phyloP scores from a whole-genome alignment of 192 early-diverging fungal species.

The Mortierella claussenii region DNA sequence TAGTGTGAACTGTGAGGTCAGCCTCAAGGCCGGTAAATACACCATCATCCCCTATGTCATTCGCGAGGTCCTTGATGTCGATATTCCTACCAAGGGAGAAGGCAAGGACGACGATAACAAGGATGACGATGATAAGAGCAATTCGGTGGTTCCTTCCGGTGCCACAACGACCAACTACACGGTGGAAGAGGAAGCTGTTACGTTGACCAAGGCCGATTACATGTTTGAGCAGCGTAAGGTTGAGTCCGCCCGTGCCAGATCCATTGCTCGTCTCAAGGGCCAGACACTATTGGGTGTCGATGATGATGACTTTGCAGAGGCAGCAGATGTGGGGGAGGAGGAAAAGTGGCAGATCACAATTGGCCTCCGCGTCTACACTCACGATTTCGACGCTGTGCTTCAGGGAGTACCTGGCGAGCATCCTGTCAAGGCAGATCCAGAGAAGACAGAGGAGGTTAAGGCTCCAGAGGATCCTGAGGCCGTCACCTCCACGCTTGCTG shows the following conservation, averaged over 20 bases:
- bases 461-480: slow-evolving; percentile 8
- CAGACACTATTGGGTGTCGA: slow-evolving; percentile 12
- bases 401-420: slow-evolving; percentile 7
- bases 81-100: no score
- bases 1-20: slow-evolving; percentile 24
- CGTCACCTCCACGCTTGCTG: slow-evolving; percentile 11
- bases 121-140: not conserved
- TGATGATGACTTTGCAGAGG: slow-evolving; percentile 15
- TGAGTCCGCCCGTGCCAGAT: not conserved
- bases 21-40: slow-evolving; percentile 13
- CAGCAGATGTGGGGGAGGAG: slow-evolving; percentile 10
- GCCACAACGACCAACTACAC: not conserved
- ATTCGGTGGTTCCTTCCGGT: not conserved
- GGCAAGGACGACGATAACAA: not conserved
- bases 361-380: slow-evolving; percentile 31
- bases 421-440: not conserved
- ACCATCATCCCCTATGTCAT: slow-evolving; percentile 25
- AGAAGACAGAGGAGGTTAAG: not conserved
- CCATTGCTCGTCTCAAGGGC: slow-evolving; percentile 10
- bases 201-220: not conserved
- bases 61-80: not conserved
- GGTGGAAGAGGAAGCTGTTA: slow-evolving; percentile 1
- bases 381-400: not conserved
- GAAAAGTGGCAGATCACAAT: slow-evolving; percentile 26
- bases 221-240: slow-evolving; percentile 18